Conservation (phyloP, 2,329 filamentous ascomycete species). For the Fusarium sp. region DNA sequence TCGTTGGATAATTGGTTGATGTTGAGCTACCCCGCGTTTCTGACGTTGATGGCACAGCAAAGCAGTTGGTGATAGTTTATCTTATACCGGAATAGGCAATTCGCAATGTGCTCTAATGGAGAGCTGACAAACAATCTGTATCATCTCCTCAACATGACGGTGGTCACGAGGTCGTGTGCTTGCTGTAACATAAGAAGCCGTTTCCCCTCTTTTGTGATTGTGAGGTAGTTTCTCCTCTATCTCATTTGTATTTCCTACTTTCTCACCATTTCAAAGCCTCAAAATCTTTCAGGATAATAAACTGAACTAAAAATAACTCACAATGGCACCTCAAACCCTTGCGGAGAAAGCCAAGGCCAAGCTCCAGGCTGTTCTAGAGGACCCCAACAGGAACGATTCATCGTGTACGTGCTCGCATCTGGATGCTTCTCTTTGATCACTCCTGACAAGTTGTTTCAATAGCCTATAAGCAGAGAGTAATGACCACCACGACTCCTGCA, state of each 20-base stretch:
- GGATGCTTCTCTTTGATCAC: fast-evolving
- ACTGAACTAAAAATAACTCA: background rate
- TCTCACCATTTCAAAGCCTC: background rate
- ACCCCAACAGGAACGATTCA: slow-evolving; percentile 29
- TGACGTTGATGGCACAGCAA: slow-evolving; percentile 29
- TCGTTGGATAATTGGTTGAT: background rate
- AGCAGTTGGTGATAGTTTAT: slow-evolving; percentile 2
- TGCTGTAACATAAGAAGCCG: slow-evolving; percentile 6
- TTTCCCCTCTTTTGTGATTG: slow-evolving; percentile 11
- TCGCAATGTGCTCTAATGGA: background rate
- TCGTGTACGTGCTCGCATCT: background rate
- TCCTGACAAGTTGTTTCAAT: background rate
- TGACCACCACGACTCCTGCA: slow-evolving; percentile 29
- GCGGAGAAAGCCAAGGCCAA: slow-evolving; percentile 36
- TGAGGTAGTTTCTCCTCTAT: background rate
- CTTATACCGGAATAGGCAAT: slow-evolving; percentile 18
- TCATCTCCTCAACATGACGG: slow-evolving; percentile 13
- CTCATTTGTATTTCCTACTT: background rate
- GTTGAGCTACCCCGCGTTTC: slow-evolving; percentile 35
- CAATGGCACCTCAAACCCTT: slow-evolving; percentile 29
- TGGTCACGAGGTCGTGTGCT: slow-evolving; percentile 5
- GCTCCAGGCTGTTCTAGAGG: slow-evolving; percentile 30
- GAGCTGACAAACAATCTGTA: slow-evolving; percentile 21
- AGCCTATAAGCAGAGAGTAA: slow-evolving; percentile 36
- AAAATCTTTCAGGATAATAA: background rate